Conservation (phyloP, 495 filamentous ascomycete species). For the Trichocladium uniseriatum region DNA sequence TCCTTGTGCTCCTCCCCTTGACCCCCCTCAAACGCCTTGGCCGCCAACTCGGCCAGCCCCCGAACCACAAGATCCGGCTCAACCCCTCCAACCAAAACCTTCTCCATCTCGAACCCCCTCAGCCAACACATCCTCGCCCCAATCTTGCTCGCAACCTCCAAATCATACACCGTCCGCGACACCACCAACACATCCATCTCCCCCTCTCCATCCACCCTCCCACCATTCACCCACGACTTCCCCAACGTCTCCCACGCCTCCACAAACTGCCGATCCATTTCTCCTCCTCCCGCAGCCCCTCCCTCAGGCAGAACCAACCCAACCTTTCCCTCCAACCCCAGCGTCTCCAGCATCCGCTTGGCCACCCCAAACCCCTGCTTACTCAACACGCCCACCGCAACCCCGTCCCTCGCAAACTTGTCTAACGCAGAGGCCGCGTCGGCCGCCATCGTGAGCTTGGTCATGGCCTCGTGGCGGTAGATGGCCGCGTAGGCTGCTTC, state of each 20-base stretch:
- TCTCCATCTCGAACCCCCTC: neutral
- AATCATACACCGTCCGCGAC: neutral
- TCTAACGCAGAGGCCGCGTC: too few relatives aligned
- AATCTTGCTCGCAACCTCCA: neutral
- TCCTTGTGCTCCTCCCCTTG: neutral
- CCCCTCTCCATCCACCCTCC: neutral
- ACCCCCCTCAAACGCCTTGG: neutral
- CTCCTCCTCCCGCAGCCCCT: neutral
- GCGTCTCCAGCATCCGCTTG: neutral
- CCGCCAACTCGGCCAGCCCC: neutral
- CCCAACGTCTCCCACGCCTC: neutral
- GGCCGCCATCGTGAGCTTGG: neutral
- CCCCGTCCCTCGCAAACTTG: too few relatives aligned
- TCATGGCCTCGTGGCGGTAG: neutral
- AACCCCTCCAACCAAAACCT: neutral
- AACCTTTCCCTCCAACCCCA: neutral
- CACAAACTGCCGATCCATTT: neutral
- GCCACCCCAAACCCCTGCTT: neutral
- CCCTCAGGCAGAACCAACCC: neutral
- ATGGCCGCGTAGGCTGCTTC: neutral
- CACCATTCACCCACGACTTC: neutral
- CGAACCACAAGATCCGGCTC: neutral
- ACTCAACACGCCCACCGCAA: neutral
- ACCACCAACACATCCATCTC: neutral
- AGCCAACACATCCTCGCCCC: slow-evolving; percentile 1